Evolutionary conservation across 768 basidiomycete species (phyloP), one percentile per base, ranked within the genome.

Genomic region (Flagelloscypha sp.): DNA sequence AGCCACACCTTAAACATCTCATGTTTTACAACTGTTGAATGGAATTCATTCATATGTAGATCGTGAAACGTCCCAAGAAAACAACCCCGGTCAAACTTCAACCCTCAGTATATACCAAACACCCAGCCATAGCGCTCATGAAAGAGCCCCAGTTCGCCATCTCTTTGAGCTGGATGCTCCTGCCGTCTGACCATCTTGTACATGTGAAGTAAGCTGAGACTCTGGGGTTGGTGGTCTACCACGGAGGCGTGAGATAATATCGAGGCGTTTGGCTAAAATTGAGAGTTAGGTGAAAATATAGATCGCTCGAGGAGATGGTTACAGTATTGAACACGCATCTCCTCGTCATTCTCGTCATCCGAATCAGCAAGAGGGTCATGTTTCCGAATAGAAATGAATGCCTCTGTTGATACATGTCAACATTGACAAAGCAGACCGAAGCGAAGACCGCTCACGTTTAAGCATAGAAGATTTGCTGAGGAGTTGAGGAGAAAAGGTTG

Each of bases 281-380:
- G 31, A 34, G 30, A 24, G 33, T 16, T 31, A 20, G 17, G 21
- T 13, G 7, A 13, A 23, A 10, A 39, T 33, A 23, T 27, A 24
- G 19, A 40, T 9, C 41, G 17, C 19, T 41, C 23, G 17, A 18
- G 24, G 17, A 36, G 18, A 36, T 17, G 52, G 80, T 48, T 48
- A 81, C 84, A 63, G 48, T 84, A 84, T 46, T 87, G 83, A 32
- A 66, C 50, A 27, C 72, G 67, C 30, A 70, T 62, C 44, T 81
- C 62, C 38, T 82, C 75, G 40, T 84, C 79, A 37, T 65, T 55
- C 48, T 87, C 84, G 24, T 80, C 79, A 45, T 86, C 84, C 9
- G 84, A 84, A 57, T 84, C 81, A 9, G 58, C 61, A 11, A 85
- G 59, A 11, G 83, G 79, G 49, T 86, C 82, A 23, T 66, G 65